These are phyloP conservation scores for Globisporangium spiculum DNA, from an alignment of 352 stramenopile genomes.

Conservation along the genomic window DNA sequence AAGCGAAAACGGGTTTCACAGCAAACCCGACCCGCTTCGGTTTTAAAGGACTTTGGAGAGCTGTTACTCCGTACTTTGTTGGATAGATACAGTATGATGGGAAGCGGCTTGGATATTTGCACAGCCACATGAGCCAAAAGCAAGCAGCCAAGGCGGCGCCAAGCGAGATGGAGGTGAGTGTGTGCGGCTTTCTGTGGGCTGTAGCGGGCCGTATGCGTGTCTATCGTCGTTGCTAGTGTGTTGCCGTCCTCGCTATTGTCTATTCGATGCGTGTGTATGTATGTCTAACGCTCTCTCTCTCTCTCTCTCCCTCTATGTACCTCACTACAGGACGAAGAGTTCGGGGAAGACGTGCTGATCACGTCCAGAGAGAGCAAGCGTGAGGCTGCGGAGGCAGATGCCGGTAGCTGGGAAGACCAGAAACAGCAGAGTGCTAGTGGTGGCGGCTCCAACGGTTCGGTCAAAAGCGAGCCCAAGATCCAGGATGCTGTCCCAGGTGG, in stretches of 20 bases:
- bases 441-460: not conserved
- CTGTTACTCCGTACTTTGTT: slow-evolving; percentile 1
- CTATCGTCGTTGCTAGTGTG: too few species aligned
- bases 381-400: slow-evolving; percentile 12
- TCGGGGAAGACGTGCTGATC: slow-evolving; percentile 74
- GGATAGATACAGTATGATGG: not conserved
- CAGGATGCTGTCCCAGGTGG: not conserved
- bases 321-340: slow-evolving; percentile 62
- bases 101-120: not conserved
- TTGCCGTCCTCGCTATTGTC: not conserved
- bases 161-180: slow-evolving; percentile 24
- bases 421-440: not conserved
- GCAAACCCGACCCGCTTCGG: not conserved
- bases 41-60: not conserved
- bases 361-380: slow-evolving; percentile 17
- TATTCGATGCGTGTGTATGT: slow-evolving; percentile 10
- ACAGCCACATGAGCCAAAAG: not conserved
- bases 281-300: not conserved
- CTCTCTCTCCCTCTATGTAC: not conserved
- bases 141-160: not conserved
- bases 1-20: not conserved
- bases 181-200: not conserved
- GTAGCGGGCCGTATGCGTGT: not conserved
- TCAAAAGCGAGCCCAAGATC: not conserved
- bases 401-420: slow-evolving; percentile 10